phyloP scores from a whole-genome alignment of 1,284 basidiomycete genomes.

The Schizophyllum commune region DNA sequence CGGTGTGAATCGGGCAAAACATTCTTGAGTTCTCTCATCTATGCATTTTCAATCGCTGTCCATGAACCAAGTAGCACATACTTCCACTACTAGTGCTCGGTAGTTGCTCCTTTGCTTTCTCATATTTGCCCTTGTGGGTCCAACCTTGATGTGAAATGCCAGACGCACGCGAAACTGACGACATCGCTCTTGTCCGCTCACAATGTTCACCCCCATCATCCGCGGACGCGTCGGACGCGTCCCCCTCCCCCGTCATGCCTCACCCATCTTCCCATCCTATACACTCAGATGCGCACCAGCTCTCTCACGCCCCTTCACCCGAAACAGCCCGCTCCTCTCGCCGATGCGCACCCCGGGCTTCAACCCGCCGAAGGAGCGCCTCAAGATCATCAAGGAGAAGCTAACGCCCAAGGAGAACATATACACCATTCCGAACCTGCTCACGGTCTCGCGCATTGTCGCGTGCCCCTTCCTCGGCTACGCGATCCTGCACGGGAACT shows the following conservation, averaged over 20 bases:
- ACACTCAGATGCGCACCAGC: background rate
- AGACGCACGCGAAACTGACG: background rate
- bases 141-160: background rate
- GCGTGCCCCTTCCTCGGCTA: constrained; percentile 89
- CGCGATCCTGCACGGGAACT: constrained; percentile 84
- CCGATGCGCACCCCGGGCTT: background rate
- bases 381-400: background rate
- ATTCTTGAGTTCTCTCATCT: too few species aligned
- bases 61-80: too few species aligned
- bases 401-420: constrained; percentile 63
- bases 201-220: background rate
- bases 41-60: too few species aligned
- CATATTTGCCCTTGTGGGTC: background rate
- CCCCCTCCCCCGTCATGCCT: background rate
- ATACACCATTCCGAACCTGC: constrained; percentile 89
- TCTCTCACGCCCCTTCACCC: background rate
- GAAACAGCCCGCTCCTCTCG: background rate
- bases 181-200: background rate
- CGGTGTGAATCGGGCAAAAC: too few species aligned
- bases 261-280: background rate
- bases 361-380: background rate
- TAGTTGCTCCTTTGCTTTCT: background rate
- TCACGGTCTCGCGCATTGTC: constrained; percentile 82
- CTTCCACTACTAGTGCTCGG: background rate
- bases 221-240: background rate